phyloP scores from a whole-genome alignment of 1,284 basidiomycete species.

The Clitocybe nebularis region DNA sequence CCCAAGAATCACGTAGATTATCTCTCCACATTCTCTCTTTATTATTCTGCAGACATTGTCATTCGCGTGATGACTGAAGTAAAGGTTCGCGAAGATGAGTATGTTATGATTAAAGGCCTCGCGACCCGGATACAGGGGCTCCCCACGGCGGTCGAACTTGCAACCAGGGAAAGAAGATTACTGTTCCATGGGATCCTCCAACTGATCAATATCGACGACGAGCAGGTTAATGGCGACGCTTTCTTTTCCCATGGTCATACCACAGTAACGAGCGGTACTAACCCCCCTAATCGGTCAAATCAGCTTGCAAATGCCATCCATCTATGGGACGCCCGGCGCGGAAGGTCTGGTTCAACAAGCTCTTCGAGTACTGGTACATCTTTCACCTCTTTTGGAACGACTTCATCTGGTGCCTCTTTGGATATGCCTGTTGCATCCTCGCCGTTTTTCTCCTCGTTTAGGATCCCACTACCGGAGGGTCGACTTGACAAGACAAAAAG shows the following conservation, averaged over 20 bases:
- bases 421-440: constrained; percentile 10
- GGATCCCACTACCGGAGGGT: constrained; percentile 9
- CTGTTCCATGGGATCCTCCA: constrained; percentile 63
- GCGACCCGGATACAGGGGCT: constrained; percentile 58
- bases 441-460: constrained; percentile 17
- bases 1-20: constrained; percentile 68
- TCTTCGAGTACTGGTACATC: constrained; percentile 32
- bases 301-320: constrained; percentile 38
- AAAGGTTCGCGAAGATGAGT: constrained; percentile 81
- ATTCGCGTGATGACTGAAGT: constrained; percentile 79
- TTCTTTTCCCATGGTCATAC: constrained; percentile 5
- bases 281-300: constrained; percentile 22
- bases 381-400: constrained; percentile 17
- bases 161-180: constrained; percentile 67
- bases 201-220: constrained; percentile 20
- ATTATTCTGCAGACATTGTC: constrained; percentile 63
- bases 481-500: constrained; percentile 5
- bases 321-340: constrained; percentile 36
- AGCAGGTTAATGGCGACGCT: constrained; percentile 3
- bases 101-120: constrained; percentile 65
- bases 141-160: constrained; percentile 46
- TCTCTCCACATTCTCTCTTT: constrained; percentile 59
- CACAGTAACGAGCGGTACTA: constrained; percentile 10
- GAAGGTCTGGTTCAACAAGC: constrained; percentile 42
- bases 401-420: constrained; percentile 19